Conservation (phyloP, 441 rosid species). For the Populus hybrid region DNA sequence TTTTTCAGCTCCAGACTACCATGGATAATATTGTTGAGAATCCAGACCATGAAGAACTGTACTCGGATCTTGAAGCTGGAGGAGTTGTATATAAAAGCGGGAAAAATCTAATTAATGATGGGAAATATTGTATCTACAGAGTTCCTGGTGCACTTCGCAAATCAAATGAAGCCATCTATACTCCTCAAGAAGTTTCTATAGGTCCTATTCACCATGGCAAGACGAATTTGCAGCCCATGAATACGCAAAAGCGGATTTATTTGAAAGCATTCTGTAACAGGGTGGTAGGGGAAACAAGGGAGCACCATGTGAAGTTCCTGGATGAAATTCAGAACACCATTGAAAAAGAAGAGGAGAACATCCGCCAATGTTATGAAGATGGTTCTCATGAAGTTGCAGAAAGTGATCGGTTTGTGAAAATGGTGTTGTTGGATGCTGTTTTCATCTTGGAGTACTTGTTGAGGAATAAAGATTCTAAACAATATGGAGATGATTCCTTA, state of each 20-base stretch:
- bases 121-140: neutral
- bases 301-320: neutral
- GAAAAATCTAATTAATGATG: neutral
- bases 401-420: neutral
- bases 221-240: neutral
- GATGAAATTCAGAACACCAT: neutral
- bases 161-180: neutral
- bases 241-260: slow-evolving; percentile 16
- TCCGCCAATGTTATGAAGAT: slow-evolving; percentile 21
- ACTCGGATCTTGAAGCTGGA: too few species aligned
- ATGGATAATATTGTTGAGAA: too few species aligned
- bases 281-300: too few species aligned
- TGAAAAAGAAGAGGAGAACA: neutral
- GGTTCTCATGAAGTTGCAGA: neutral
- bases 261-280: slow-evolving; percentile 9
- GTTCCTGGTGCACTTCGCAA: slow-evolving; percentile 11
- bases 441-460: slow-evolving; percentile 29
- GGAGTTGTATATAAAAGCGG: accelerated
- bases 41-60: too few species aligned
- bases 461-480: neutral
- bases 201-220: slow-evolving; percentile 12
- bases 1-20: too few species aligned
- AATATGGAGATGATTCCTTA: slow-evolving; percentile 3
- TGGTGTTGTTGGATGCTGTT: slow-evolving; percentile 25
- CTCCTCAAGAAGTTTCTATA: slow-evolving; percentile 15